Percentiles rank a stretch among this genome's conserved stretches.
Conservation (phyloP, 129 eudicot species). For the Tagetes patula region DNA sequence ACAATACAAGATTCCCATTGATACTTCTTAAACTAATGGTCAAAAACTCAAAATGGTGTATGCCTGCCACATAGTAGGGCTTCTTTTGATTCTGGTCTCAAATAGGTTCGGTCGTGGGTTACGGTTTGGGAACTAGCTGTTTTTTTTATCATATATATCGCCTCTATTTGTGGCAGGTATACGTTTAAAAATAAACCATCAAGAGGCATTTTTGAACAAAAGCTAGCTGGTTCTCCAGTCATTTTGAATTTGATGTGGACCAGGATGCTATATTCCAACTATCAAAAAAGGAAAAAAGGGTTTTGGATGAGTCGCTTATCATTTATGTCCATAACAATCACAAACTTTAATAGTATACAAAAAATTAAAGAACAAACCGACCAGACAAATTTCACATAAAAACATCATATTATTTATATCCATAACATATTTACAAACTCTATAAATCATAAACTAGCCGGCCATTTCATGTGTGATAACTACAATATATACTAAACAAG, state of each 20-base stretch:
- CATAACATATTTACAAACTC: background rate
- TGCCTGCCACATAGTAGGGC: too few species aligned
- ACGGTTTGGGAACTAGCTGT: too few species aligned
- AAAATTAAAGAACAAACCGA: background rate
- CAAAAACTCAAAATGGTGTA: too few species aligned
- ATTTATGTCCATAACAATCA: constrained; percentile 1
- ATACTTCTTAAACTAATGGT: background rate
- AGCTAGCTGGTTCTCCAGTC: background rate
- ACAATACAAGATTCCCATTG: background rate
- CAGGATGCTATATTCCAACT: background rate
- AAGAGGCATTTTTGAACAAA: too few species aligned
- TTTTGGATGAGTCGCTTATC: background rate
- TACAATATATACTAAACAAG: constrained; percentile 7
- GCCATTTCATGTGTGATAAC: constrained; percentile 12
- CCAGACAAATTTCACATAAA: background rate
- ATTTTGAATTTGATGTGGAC: too few species aligned
- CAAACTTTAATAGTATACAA: background rate
- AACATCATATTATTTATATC: constrained; percentile 20
- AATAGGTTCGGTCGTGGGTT: too few species aligned
- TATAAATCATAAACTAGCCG: background rate
- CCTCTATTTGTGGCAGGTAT: background rate
- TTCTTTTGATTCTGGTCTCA: too few species aligned
- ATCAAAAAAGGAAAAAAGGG: background rate
- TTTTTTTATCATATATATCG: too few species aligned
- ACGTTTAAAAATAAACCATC: too few species aligned